Conservation (phyloP, 2,329 filamentous ascomycete genomes). For the Colletotrichum magnum region DNA sequence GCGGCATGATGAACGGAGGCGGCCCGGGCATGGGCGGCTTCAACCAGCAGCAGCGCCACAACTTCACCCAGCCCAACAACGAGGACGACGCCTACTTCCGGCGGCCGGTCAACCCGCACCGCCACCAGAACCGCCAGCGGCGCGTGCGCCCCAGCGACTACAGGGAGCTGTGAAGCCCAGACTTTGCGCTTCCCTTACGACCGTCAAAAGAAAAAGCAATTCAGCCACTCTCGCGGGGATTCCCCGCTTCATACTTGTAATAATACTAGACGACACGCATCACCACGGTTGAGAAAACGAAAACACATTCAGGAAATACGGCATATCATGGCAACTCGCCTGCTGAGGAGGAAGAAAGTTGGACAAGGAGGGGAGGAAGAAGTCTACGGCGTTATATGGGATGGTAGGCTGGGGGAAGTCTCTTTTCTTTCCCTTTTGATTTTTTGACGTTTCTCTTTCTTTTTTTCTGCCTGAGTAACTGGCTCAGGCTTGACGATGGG, state of each 20-base stretch:
- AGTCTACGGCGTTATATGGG: constrained; percentile 29
- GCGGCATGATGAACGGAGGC: no score
- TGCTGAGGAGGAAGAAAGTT: constrained; percentile 17
- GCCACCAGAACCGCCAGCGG: constrained; percentile 85
- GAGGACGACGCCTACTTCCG: constrained; percentile 95
- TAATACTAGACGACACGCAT: constrained; percentile 33
- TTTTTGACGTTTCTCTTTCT: background rate
- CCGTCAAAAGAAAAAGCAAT: no score
- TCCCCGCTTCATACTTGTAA: constrained; percentile 19
- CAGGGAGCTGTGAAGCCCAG: constrained; percentile 75
- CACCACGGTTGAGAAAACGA: constrained; percentile 24
- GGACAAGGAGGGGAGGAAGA: constrained; percentile 15
- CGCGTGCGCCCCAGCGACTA: constrained; percentile 91
- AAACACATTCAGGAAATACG: constrained; percentile 26
- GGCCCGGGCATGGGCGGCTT: constrained; percentile 25
- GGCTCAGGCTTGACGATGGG: no score
- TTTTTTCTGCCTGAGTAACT: background rate
- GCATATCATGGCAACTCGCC: constrained; percentile 18
- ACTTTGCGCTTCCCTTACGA: background rate
- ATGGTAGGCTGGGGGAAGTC: constrained; percentile 4
- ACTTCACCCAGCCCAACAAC: constrained; percentile 68
- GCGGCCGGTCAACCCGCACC: constrained; percentile 94
- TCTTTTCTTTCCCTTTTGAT: background rate
- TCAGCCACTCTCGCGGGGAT: no score
- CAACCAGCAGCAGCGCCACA: constrained; percentile 45